phyloP scores from a whole-genome alignment of 2,329 filamentous ascomycete species.

The Xylaria sp. region DNA sequence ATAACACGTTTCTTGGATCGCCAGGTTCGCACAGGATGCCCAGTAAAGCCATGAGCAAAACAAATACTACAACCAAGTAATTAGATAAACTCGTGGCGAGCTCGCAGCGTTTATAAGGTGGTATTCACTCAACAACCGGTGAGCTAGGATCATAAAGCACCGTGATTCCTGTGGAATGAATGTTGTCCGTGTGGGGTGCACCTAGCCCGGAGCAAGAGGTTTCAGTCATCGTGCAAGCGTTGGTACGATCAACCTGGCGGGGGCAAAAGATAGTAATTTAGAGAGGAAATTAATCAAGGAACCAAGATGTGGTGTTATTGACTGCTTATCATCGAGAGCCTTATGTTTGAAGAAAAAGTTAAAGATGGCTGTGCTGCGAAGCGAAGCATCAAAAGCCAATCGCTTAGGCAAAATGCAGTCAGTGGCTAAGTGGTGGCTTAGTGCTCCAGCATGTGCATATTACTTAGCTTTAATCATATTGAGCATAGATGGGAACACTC shows the following conservation, averaged over 20 bases:
- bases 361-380: no score
- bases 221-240: background rate
- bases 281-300: no score
- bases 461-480: no score
- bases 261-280: no score
- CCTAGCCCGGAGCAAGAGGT: background rate
- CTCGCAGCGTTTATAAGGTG: background rate
- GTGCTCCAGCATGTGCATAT: no score
- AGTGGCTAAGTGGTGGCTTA: no score
- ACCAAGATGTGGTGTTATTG: no score
- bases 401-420: no score
- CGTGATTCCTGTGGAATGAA: conserved; percentile 13
- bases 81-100: background rate
- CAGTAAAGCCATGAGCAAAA: conserved; percentile 25
- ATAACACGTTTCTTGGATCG: conserved; percentile 8
- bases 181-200: background rate
- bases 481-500: no score
- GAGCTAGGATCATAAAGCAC: conserved; percentile 10
- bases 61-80: conserved; percentile 8
- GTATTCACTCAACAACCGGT: conserved; percentile 12
- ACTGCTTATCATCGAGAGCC: no score
- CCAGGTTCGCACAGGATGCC: conserved; percentile 22
- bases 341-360: no score
- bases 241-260: background rate
- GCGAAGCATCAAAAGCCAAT: no score